Percentiles rank a stretch among this genome's conserved stretches.
These are phyloP conservation scores for Rosa hybrid DNA, from an alignment of 331 rosid genomes.

Conservation along the genomic window DNA sequence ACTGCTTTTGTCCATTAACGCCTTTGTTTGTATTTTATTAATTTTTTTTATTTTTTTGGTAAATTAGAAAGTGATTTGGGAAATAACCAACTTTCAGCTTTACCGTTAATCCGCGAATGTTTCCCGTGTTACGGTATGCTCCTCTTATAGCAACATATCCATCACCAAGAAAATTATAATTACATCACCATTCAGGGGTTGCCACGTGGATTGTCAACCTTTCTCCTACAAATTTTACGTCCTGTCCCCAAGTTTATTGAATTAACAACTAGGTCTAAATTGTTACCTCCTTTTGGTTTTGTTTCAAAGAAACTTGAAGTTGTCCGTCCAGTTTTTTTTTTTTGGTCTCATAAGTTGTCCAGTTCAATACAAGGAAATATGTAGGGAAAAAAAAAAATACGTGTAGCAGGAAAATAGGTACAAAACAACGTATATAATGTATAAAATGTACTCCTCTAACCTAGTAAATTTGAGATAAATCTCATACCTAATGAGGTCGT, in stretches of 20 bases:
- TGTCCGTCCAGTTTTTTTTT: too few species aligned
- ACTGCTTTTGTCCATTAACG: not conserved
- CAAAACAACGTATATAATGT: not conserved
- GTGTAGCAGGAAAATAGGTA: not conserved
- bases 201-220: not conserved
- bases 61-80: not conserved
- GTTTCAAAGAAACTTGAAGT: not conserved
- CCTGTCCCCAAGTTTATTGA: too few species aligned
- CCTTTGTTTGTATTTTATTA: not conserved
- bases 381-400: too few species aligned
- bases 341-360: too few species aligned
- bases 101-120: slow-evolving; percentile 27
- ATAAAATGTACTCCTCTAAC: too few species aligned
- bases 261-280: too few species aligned
- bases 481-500: too few species aligned
- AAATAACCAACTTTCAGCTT: not conserved
- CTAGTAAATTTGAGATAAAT: too few species aligned
- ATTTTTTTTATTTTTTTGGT: not conserved
- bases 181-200: not conserved
- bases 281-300: not conserved
- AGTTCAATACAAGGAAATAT: too few species aligned
- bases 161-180: not conserved
- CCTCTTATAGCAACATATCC: slow-evolving; percentile 22
- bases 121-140: slow-evolving; percentile 35
- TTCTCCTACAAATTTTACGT: not conserved